phyloP scores from a whole-genome alignment of 2,329 filamentous ascomycete species.

The Aspergillus spinulosporus region DNA sequence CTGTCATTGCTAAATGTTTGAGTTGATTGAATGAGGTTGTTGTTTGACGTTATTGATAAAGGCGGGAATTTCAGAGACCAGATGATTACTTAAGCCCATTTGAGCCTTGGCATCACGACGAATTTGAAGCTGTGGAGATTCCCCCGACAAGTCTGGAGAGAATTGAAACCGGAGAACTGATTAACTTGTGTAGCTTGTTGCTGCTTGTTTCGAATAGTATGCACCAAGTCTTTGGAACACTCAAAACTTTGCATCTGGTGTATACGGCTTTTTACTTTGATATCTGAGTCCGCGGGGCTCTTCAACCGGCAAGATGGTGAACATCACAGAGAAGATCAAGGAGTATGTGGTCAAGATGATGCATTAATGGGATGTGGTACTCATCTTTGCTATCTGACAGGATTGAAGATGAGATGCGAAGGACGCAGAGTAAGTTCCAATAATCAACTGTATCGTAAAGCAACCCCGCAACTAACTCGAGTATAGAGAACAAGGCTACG shows the following conservation, averaged over 20 bases:
- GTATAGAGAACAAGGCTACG: conserved; percentile 94
- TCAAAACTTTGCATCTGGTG: neutral
- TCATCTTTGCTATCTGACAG: conserved; percentile 49
- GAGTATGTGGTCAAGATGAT: conserved; percentile 61
- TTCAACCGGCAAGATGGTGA: conserved; percentile 71
- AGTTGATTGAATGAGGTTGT: conserved; percentile 4
- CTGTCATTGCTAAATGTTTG: conserved; percentile 28
- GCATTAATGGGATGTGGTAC: neutral
- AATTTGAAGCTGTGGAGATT: conserved; percentile 22
- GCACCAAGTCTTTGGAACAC: neutral
- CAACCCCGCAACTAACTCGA: conserved; percentile 36
- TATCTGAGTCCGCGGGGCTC: conserved; percentile 28
- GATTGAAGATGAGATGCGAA: conserved; percentile 99
- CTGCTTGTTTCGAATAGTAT: neutral
- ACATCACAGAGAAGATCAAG: conserved; percentile 99
- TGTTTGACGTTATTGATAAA: conserved; percentile 7
- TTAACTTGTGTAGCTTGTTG: neutral
- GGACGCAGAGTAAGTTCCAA: conserved; percentile 80
- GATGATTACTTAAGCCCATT: conserved; percentile 20
- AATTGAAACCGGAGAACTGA: neutral
- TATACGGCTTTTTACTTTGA: neutral
- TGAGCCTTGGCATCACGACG: conserved; percentile 22
- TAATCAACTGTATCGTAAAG: conserved; percentile 4
- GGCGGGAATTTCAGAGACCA: conserved; percentile 10
- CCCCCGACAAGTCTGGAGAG: conserved; percentile 7